Conservation (phyloP, 371 early-diverging fungal species). For the Massospora cicadina region DNA sequence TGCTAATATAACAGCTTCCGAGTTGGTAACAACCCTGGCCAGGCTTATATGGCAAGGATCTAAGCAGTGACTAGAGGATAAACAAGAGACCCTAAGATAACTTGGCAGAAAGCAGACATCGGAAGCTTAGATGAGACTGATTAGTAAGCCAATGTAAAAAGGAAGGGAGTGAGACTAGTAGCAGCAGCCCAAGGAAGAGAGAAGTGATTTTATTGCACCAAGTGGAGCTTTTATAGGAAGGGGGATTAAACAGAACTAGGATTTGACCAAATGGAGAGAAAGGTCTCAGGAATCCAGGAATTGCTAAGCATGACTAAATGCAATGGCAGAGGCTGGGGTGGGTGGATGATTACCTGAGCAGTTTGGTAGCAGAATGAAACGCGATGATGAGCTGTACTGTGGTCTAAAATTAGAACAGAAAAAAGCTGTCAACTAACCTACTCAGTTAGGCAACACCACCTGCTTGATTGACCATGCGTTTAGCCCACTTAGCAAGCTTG, state of each 20-base stretch:
- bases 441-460: neutral
- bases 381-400: neutral
- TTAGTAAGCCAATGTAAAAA: too few relatives aligned
- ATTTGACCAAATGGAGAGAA: neutral
- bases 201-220: neutral
- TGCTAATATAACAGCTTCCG: too few relatives aligned
- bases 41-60: too few relatives aligned
- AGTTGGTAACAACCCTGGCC: too few relatives aligned
- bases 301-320: neutral
- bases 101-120: too few relatives aligned
- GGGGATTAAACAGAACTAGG: neutral
- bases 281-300: neutral
- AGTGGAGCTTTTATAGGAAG: neutral
- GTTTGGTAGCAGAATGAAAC: neutral
- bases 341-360: neutral
- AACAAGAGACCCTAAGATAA: too few relatives aligned
- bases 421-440: neutral
- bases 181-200: neutral
- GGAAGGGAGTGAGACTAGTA: neutral
- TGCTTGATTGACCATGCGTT: neutral
- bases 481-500: slow-evolving; percentile 70
- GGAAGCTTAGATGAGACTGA: too few relatives aligned
- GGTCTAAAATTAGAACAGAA: neutral
- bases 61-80: too few relatives aligned
- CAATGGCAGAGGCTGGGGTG: neutral